These are phyloP conservation scores for Cyberlindnera veronae DNA, from an alignment of 805 yeast genomes.

Conservation along the genomic window DNA sequence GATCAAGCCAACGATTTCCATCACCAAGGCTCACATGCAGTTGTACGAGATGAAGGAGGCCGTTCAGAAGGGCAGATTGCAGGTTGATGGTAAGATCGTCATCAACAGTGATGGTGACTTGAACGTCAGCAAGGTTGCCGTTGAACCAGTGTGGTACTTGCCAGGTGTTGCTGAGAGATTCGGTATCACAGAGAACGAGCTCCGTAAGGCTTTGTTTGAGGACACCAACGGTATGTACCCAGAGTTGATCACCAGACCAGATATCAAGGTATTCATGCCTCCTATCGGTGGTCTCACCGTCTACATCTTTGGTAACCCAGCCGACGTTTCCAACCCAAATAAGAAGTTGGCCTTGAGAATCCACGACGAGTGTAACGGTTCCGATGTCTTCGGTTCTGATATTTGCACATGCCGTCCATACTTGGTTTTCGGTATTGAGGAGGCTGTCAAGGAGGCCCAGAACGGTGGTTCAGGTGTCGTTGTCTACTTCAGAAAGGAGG, in stretches of 20 bases:
- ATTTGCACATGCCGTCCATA: constrained; percentile 71
- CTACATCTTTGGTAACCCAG: constrained; percentile 63
- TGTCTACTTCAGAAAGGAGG: constrained; percentile 65
- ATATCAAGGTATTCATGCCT: constrained; percentile 60
- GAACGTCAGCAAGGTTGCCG: constrained; percentile 60
- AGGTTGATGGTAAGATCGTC: constrained; percentile 59
- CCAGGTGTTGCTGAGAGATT: constrained; percentile 68
- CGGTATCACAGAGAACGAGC: constrained; percentile 50
- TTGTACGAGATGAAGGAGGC: constrained; percentile 55
- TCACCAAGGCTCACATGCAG: constrained; percentile 64
- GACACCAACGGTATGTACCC: constrained; percentile 74
- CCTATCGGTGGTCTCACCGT: constrained; percentile 70
- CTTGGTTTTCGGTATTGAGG: constrained; percentile 60
- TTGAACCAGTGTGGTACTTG: constrained; percentile 68
- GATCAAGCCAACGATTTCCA: constrained; percentile 61
- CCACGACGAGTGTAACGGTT: constrained; percentile 69
- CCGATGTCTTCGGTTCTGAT: constrained; percentile 66
- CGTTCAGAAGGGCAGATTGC: constrained; percentile 47
- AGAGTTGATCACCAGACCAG: constrained; percentile 64
- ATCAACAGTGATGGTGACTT: constrained; percentile 58
- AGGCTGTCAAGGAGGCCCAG: constrained; percentile 68
- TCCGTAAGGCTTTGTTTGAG: constrained; percentile 59
- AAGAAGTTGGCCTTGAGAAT: constrained; percentile 54
- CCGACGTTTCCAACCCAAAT: constrained; percentile 46
- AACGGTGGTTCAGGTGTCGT: constrained; percentile 62